Conservation (phyloP, 192 early-diverging fungal genomes). For the Coemansia sp. region DNA sequence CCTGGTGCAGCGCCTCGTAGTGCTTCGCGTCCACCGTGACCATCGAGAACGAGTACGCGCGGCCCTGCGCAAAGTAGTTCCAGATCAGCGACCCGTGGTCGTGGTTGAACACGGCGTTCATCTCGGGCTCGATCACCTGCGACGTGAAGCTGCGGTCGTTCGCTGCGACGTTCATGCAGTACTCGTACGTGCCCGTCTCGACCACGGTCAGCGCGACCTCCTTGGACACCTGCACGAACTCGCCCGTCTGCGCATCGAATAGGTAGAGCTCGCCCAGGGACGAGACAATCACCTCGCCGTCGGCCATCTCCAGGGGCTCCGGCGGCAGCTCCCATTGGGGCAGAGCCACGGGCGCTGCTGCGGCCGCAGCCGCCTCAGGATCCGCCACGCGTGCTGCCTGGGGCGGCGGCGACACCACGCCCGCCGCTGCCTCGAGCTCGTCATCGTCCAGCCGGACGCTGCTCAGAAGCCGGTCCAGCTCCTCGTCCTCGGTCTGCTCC, state of each 20-base stretch:
- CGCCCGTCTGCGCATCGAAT: conserved; percentile 56
- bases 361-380: conserved; percentile 1
- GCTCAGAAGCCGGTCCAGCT: conserved; percentile 34
- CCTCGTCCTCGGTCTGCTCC: conserved; percentile 30
- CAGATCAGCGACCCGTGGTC: conserved; percentile 75
- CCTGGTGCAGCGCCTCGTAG: conserved; percentile 61
- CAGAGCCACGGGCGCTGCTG: neutral
- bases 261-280: conserved; percentile 62
- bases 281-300: conserved; percentile 52
- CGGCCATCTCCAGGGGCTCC: conserved; percentile 26
- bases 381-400: neutral
- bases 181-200: conserved; percentile 33
- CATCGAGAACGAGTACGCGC: conserved; percentile 75
- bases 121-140: conserved; percentile 66
- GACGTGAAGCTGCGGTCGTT: conserved; percentile 49
- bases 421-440: conserved; percentile 16
- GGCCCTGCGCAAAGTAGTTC: conserved; percentile 64
- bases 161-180: conserved; percentile 58
- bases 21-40: conserved; percentile 56
- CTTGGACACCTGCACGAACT: conserved; percentile 58
- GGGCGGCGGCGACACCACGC: conserved; percentile 2
- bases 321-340: conserved; percentile 30
- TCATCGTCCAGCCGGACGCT: conserved; percentile 32
- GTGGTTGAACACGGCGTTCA: conserved; percentile 77
- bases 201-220: conserved; percentile 43